A percentile compares a stretch with the other conserved stretches of the same genome.
These are phyloP conservation scores for Epichloe uncinata DNA, from an alignment of 2,329 filamentous ascomycete genomes.

Conservation along the genomic window DNA sequence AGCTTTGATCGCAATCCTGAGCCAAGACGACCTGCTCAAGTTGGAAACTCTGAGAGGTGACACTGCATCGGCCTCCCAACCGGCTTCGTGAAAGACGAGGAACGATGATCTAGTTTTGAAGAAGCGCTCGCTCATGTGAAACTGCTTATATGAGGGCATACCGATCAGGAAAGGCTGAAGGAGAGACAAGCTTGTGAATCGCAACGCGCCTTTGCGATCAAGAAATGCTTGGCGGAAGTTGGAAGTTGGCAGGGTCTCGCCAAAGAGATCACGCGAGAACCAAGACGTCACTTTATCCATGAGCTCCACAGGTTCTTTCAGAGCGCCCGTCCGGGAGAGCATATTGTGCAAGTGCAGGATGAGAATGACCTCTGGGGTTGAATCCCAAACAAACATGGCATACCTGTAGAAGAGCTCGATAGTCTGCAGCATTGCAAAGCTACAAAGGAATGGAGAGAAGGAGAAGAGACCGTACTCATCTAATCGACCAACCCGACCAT, in stretches of 20 bases:
- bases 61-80: not conserved
- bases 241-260: not conserved
- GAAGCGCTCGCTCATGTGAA: conserved; percentile 6
- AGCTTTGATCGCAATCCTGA: not conserved
- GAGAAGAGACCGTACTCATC: conserved; percentile 32
- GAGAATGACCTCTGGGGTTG: conserved; percentile 23
- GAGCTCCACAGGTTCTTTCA: conserved; percentile 20
- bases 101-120: conserved; percentile 6
- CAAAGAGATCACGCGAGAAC: not conserved
- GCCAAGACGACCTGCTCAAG: not conserved
- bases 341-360: conserved; percentile 35
- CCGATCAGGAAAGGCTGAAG: conserved; percentile 6
- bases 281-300: conserved; percentile 10
- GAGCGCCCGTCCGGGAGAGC: conserved; percentile 27
- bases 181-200: not conserved
- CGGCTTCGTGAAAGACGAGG: conserved; percentile 4
- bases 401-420: conserved; percentile 25
- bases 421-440: conserved; percentile 29
- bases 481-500: not conserved
- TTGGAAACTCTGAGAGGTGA: not conserved
- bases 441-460: conserved; percentile 35
- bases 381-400: conserved; percentile 25
- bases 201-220: not conserved
- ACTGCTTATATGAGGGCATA: conserved; percentile 8
- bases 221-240: not conserved